Evolutionary conservation across 2,329 filamentous ascomycete species (phyloP).

Genomic region (Diplodia corticola): DNA sequence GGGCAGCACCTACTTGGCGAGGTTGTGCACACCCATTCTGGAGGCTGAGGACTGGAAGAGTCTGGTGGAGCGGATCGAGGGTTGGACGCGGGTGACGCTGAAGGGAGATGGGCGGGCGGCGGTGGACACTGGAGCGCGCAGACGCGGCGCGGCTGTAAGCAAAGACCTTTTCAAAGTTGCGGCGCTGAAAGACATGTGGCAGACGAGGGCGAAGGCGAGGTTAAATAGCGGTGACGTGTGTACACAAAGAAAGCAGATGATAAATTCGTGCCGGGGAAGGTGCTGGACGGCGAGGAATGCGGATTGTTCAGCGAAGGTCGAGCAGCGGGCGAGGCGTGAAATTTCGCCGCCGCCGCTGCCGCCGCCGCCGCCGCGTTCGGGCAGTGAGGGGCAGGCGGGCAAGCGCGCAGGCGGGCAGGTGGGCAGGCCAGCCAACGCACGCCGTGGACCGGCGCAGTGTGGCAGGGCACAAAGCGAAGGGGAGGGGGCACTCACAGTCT

Average conservation of each 20-base stretch:
- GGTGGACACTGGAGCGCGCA: constrained; percentile 29
- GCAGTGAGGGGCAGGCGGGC: constrained; percentile 17
- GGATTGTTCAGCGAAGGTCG: constrained; percentile 21
- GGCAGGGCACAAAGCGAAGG: not conserved
- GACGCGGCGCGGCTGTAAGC: constrained; percentile 42
- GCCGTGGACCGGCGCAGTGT: not conserved
- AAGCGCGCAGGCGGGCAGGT: not conserved
- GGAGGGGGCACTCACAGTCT: constrained; percentile 1
- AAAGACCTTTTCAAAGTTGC: constrained; percentile 40
- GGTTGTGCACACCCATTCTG: constrained; percentile 51
- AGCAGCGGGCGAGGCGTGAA: constrained; percentile 9
- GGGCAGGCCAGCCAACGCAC: not conserved
- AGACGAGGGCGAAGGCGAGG: constrained; percentile 10
- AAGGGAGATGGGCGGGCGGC: constrained; percentile 30
- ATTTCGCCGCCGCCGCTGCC: constrained; percentile 22
- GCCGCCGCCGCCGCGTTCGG: constrained; percentile 21
- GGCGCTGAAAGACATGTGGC: constrained; percentile 35
- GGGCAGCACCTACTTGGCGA: constrained; percentile 38
- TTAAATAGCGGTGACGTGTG: constrained; percentile 28
- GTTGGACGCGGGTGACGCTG: constrained; percentile 34
- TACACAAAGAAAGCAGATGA: constrained; percentile 27
- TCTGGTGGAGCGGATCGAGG: constrained; percentile 33
- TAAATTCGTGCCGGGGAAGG: constrained; percentile 17
- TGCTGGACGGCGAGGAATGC: constrained; percentile 39
- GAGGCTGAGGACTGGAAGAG: constrained; percentile 42